Evolutionary conservation across 768 basidiomycete genomes (phyloP), one percentile per base, ranked within the genome.

Genomic region (Auriscalpium vulgare): DNA sequence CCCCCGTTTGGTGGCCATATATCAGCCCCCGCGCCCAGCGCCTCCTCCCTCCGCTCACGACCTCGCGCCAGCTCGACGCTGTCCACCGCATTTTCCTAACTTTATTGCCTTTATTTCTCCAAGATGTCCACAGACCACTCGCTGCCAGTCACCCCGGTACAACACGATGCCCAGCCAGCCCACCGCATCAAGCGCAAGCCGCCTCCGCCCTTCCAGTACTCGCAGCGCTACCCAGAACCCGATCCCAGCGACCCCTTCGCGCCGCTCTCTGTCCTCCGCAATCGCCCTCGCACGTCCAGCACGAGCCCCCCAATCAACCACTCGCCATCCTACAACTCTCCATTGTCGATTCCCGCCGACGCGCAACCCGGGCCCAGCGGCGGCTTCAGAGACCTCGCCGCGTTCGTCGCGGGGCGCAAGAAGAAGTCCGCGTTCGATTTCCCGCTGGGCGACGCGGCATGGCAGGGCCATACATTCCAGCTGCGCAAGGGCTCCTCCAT

Each of bases 171-270:
- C 38, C 37, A 38, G 35, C 29, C 29, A 29, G 29, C 53, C 46
- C 55, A 21, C 23, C 58, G 56, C 38, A 67, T 81, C 62, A 78
- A 70, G 63, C 80, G 85, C 54, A 85, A 85, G 63, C 83, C 81
- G 6, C 71, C 81, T 3, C 84, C 84, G 7, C 65, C 70, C 47
- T 72, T 82, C 54, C 77, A 78, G 50, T 67, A 76, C 62, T 74
- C 78, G 10, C 64, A 74, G 53, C 74, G 80, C 43, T 88, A 87
- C 66, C 87, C 87, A 5, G 68, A 73, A 2, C 84, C 85, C 35
- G 87, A 88, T 68, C 85, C 84, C 19, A 65, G 63, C 16, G 85
- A 88, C 66, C 87, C 87, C 1, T 87, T 87, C 59, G 85, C 82
- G 6, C 80, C 87, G 0, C 78, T 88, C 45, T 78, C 80, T 64